Evolutionary conservation across 1,284 basidiomycete species (phyloP), one percentile per base, ranked within the genome.

Genomic region (Trametes pubescens): DNA sequence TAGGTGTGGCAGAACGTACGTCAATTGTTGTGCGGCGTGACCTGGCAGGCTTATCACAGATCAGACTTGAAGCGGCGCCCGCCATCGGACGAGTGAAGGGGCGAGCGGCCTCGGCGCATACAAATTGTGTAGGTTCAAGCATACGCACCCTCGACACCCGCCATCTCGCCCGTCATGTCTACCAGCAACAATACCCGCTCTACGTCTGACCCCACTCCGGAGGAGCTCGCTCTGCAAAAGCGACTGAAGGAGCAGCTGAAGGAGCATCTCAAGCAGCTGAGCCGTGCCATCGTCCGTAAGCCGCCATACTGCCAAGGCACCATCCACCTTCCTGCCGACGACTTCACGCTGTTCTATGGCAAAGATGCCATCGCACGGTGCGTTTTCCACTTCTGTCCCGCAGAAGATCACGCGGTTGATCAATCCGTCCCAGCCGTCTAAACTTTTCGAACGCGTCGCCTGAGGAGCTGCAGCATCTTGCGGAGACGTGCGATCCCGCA

Each of bases 401-500:
- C 40, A 16, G n/a, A 29, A 4, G 38, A 21, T 16, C 37, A 38
- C 37, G 16, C 18, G 14, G 4, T 22, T 14, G 21, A 44, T 26
- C 8, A 6, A 32, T n/a, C 16, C 16, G 11, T 44, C 14, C 13
- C 16, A 67, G 65, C 4, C 57, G 60, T n/a, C 29, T 65, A 21
- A 18, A 67, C 51, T 29, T 67, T 24, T 35, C 51, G 8, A 49
- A 51, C n/a, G 62, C 67, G 2, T 60, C 59, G 5, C 51, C 34
- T 0, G 58, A 59, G 24, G 54, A 70, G 29, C 37, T 73, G 6
- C 59, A 69, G 32, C 47, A 55, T 5, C 67, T 74, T 4, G 59
- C 66, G 4, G 58, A 65, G 4, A 49, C 59, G 5, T 72, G 72
- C 61, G 66, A 71, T 26, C 61, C 64, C 7, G 73, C 70, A 3